Evolutionary conservation across 2,329 filamentous ascomycete species (phyloP), one percentile per base, ranked within the genome.

Genomic region (Apiospora malaysiana): DNA sequence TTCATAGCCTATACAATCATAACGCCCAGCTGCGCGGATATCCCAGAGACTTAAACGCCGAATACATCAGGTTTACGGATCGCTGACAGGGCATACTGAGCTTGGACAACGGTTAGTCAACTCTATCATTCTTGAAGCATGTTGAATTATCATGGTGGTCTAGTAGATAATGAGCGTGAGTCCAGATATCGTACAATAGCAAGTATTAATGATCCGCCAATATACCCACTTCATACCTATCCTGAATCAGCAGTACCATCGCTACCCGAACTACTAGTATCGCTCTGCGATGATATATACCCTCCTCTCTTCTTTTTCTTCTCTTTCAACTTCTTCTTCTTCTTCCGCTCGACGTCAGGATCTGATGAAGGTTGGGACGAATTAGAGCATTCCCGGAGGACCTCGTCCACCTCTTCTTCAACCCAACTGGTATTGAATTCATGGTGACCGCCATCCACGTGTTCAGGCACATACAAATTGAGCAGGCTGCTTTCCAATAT

Each of bases 351-450:
- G n/a, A 2, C 4, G 2, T 45, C 40, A 3, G 9, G 8, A 0
- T 42, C 43, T 2, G 40, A 66, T 12, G 40, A 45, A 12, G 4
- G 7, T 32, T 45, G 12, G 0, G 65, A 27, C n/a, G n/a, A 67
- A 18, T 21, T n/a, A 1, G 23, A 14, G 8, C 65, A 45, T 7
- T 37, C 51, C 32, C 43, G 49, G 16, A 69, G 27, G 0, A 68
- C n/a, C 9, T 32, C 70, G 5, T 69, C 10, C 12, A 71, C 16
- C 23, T 71, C 70, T 16, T 66, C 43, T 43, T 71, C 49, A 21
- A 69, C 59, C 66, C 66, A 71, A 25, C 37, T 25, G 27, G 66
- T 45, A 27, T 71, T 71, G n/a, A 71, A 71, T 1, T 56, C 70
- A 7, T 47, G 37, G 5, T 66, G 66, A 10, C 27, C 32, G 1